Evolutionary conservation across 2,329 filamentous ascomycete species (phyloP).

Genomic region (Emergomyces africanus): DNA sequence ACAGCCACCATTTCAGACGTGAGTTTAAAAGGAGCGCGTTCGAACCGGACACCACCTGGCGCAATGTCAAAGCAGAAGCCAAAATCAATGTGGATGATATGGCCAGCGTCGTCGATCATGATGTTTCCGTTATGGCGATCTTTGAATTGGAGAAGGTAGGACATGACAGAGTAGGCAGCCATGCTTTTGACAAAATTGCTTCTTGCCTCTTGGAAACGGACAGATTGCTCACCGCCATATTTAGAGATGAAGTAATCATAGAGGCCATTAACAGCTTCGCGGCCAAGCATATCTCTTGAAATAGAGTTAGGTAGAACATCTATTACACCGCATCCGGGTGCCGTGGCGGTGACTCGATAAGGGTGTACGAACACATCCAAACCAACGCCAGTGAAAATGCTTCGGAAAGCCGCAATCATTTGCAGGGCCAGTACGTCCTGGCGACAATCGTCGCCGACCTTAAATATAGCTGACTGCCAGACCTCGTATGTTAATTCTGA

Average conservation of each 20-base stretch:
- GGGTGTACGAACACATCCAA: constrained; percentile 96
- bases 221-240: constrained; percentile 91
- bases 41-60: constrained; percentile 91
- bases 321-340: constrained; percentile 93
- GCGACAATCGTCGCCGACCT: constrained; percentile 95
- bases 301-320: constrained; percentile 97
- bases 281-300: constrained; percentile 94
- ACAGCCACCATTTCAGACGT: constrained; percentile 98
- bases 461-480: constrained; percentile 99
- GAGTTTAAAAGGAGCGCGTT: constrained; percentile 95
- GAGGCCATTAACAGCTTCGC: constrained; percentile 92
- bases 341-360: constrained; percentile 93
- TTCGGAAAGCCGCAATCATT: constrained; percentile 94
- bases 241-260: constrained; percentile 98
- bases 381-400: constrained; percentile 90
- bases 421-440: constrained; percentile 94
- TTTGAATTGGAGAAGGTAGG: constrained; percentile 95
- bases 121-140: constrained; percentile 99
- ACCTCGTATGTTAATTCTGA: constrained; percentile 56
- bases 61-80: constrained; percentile 99
- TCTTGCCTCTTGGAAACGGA: constrained; percentile 86
- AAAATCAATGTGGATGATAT: constrained; percentile 98
- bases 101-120: constrained; percentile 95
- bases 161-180: constrained; percentile 96
- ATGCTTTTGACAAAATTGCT: constrained; percentile 99